These are phyloP conservation scores for Mangifera indica DNA, from an alignment of 345 rosid species.

Conservation along the genomic window DNA sequence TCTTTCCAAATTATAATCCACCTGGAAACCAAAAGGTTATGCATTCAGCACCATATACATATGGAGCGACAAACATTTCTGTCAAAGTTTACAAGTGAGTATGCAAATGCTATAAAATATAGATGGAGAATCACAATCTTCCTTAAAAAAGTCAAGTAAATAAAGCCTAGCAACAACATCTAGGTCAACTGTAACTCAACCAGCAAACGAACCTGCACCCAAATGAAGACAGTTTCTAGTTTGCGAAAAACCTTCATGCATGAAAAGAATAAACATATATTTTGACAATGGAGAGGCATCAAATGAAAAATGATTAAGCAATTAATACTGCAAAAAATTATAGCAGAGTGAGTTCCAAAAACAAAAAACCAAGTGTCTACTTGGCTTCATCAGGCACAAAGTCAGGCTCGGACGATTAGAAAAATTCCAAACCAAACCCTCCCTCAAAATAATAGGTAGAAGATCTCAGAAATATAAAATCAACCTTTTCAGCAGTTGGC, in stretches of 20 bases:
- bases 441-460: background rate
- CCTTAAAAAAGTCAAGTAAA: conserved; percentile 83
- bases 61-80: background rate
- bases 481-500: background rate
- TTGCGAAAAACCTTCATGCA: background rate
- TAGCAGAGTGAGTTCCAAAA: background rate
- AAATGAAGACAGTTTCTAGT: background rate
- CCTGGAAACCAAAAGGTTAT: background rate
- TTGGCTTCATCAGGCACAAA: background rate
- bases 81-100: background rate
- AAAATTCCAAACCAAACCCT: background rate
- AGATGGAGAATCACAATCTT: conserved; percentile 59
- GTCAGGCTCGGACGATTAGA: background rate
- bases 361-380: background rate
- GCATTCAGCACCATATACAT: conserved; percentile 6
- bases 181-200: conserved; percentile 96
- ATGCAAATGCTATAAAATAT: background rate
- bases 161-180: conserved; percentile 95
- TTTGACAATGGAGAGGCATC: background rate
- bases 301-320: background rate
- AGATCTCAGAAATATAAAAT: background rate
- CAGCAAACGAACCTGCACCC: conserved; percentile 78
- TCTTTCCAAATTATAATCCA: background rate
- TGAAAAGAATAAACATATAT: background rate
- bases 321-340: background rate